A percentile compares a stretch with the other conserved stretches of the same genome.
These are phyloP conservation scores for Fusarium camptoceras DNA, from an alignment of 2,329 filamentous ascomycete species.

Conservation along the genomic window DNA sequence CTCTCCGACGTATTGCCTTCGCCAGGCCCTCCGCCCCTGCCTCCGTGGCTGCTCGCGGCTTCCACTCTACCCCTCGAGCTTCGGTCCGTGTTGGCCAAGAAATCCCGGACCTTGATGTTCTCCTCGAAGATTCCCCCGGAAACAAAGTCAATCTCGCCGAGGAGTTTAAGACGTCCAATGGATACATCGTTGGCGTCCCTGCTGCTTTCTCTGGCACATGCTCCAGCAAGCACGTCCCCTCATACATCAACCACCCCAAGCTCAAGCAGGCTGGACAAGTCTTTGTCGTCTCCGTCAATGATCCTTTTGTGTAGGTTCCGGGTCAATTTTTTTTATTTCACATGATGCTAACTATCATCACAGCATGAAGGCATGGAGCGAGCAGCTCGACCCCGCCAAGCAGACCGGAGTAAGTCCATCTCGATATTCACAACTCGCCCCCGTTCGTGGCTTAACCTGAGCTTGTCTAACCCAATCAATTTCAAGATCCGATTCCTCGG, in stretches of 20 bases:
- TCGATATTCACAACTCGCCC: neutral
- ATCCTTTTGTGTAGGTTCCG: constrained; percentile 86
- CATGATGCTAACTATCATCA: constrained; percentile 15
- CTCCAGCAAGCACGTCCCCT: constrained; percentile 79
- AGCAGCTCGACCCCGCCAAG: constrained; percentile 78
- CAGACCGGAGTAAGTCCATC: constrained; percentile 76
- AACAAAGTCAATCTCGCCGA: constrained; percentile 90
- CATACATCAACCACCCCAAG: constrained; percentile 83
- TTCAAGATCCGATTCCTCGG: constrained; percentile 86
- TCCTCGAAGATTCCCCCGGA: constrained; percentile 87
- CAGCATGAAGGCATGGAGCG: constrained; percentile 91
- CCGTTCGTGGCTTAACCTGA: neutral
- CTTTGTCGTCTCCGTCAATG: constrained; percentile 93
- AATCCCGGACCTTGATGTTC: constrained; percentile 80
- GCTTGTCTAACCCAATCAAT: constrained; percentile 3
- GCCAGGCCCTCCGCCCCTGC: constrained; percentile 44
- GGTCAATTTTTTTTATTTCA: neutral
- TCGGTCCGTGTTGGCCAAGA: constrained; percentile 82
- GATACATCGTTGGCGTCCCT: constrained; percentile 86
- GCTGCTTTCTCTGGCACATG: constrained; percentile 76
- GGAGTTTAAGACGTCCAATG: constrained; percentile 77
- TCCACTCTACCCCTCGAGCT: constrained; percentile 72
- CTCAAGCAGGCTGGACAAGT: constrained; percentile 84
- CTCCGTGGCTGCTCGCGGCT: constrained; percentile 54
- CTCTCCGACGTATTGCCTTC: constrained; percentile 50